A percentile compares a stretch with the other conserved stretches of the same genome.
Conservation (phyloP, 805 yeast genomes). For the Metschnikowia baotianmanensis region DNA sequence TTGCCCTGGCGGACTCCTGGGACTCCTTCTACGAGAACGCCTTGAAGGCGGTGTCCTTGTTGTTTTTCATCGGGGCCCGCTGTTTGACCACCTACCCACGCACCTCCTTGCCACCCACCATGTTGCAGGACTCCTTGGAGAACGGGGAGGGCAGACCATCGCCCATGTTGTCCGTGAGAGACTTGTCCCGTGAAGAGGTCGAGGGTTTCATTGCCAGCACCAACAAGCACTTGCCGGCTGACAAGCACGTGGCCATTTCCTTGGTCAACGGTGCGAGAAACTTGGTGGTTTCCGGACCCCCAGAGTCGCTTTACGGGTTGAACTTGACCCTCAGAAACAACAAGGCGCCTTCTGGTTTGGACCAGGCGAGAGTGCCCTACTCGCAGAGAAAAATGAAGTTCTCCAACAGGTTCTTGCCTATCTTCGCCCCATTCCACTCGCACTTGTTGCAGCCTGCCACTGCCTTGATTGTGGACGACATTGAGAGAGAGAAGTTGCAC, state of each 20-base stretch:
- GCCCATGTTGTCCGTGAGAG: slow-evolving; percentile 95
- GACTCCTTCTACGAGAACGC: slow-evolving; percentile 71
- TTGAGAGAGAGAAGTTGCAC: slow-evolving; percentile 49
- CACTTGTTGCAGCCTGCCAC: slow-evolving; percentile 76
- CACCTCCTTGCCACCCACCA: slow-evolving; percentile 91
- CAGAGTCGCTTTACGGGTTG: slow-evolving; percentile 95
- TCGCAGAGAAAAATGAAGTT: slow-evolving; percentile 93
- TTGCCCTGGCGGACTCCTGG: slow-evolving; percentile 83
- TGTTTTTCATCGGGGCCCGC: slow-evolving; percentile 93
- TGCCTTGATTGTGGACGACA: slow-evolving; percentile 61
- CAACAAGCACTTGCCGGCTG: slow-evolving; percentile 88
- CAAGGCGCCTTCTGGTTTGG: slow-evolving; percentile 91
- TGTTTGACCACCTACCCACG: slow-evolving; percentile 88
- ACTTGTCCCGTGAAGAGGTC: slow-evolving; percentile 76
- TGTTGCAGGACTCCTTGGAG: slow-evolving; percentile 86
- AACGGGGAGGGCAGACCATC: slow-evolving; percentile 96
- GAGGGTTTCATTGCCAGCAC: slow-evolving; percentile 78
- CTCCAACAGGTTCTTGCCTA: slow-evolving; percentile 91
- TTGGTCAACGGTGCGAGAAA: slow-evolving; percentile 94
- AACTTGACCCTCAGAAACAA: slow-evolving; percentile 89
- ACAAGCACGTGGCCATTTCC: slow-evolving; percentile 87
- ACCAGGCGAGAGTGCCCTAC: slow-evolving; percentile 91
- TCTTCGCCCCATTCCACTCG: slow-evolving; percentile 96
- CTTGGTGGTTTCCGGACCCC: slow-evolving; percentile 95
- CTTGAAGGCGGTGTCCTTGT: slow-evolving; percentile 73